Conservation (phyloP, 2,329 filamentous ascomycete genomes). For the Alternaria panax region DNA sequence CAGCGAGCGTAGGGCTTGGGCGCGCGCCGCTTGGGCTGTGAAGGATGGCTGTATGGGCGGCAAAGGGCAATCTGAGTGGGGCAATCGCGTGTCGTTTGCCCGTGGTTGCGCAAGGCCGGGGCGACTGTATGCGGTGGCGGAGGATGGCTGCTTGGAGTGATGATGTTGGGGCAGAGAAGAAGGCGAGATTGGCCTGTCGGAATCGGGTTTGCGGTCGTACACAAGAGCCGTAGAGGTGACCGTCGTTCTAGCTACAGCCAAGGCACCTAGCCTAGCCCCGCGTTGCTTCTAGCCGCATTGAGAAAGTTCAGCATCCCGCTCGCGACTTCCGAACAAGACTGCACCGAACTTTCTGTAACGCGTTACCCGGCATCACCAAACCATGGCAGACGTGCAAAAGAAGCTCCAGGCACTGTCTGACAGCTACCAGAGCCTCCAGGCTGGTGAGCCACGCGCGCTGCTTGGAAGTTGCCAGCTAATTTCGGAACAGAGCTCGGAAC, state of each 20-base stretch:
- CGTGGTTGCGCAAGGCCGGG: not conserved
- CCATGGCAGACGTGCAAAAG: constrained; percentile 69
- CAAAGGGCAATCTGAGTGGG: constrained; percentile 3
- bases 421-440: constrained; percentile 85
- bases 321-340: constrained; percentile 24
- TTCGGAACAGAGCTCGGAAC: constrained; percentile 74
- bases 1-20: constrained; percentile 8
- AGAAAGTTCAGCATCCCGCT: constrained; percentile 33
- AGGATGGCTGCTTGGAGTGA: not conserved
- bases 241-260: constrained; percentile 23
- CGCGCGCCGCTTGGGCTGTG: not conserved
- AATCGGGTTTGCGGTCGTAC: constrained; percentile 6
- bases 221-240: not conserved
- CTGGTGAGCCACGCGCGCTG: constrained; percentile 62
- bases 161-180: not conserved
- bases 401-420: constrained; percentile 84
- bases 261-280: constrained; percentile 23
- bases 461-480: constrained; percentile 20
- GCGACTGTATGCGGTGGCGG: not conserved
- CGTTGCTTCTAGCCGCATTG: constrained; percentile 34
- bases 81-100: constrained; percentile 9
- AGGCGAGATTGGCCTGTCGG: not conserved
- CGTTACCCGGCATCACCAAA: constrained; percentile 39
- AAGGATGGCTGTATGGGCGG: constrained; percentile 7
- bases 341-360: constrained; percentile 25